phyloP scores from a whole-genome alignment of 345 rosid genomes.

The Sonneratia alba region DNA sequence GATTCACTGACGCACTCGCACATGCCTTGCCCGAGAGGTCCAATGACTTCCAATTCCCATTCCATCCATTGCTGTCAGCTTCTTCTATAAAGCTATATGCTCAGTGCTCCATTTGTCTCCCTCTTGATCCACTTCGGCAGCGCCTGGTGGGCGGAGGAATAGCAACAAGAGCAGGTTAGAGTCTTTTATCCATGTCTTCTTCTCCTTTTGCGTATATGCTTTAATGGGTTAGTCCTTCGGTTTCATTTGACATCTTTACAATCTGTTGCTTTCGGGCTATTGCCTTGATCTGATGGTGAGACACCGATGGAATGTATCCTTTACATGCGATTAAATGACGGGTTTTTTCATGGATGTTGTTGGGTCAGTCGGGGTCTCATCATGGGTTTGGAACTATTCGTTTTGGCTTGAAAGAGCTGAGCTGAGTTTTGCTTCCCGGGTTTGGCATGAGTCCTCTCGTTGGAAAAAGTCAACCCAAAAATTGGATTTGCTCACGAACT shows the following conservation, averaged over 20 bases:
- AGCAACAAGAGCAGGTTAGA: background rate
- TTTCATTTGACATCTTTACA: no score
- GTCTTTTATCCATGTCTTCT: background rate
- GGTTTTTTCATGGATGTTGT: background rate
- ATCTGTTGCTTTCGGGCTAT: background rate
- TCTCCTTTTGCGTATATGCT: no score
- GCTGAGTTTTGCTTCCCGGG: no score
- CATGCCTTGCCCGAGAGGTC: background rate
- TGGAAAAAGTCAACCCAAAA: no score
- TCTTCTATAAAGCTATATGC: background rate
- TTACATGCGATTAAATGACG: no score
- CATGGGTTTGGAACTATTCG: no score
- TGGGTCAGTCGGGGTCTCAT: background rate
- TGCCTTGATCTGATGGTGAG: background rate
- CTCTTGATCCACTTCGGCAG: background rate
- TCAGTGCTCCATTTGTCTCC: background rate
- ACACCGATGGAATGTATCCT: no score
- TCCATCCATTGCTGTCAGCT: background rate
- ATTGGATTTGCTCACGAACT: no score
- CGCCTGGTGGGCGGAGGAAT: no score
- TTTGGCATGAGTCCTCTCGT: no score
- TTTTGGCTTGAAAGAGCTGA: no score
- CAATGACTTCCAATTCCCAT: background rate
- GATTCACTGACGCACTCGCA: constrained; percentile 2
- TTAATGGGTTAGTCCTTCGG: no score